Percentiles rank a stretch among this genome's conserved stretches.
Evolutionary conservation across 2,329 filamentous ascomycete species (phyloP).

Genomic region (Aspergillus sp.): DNA sequence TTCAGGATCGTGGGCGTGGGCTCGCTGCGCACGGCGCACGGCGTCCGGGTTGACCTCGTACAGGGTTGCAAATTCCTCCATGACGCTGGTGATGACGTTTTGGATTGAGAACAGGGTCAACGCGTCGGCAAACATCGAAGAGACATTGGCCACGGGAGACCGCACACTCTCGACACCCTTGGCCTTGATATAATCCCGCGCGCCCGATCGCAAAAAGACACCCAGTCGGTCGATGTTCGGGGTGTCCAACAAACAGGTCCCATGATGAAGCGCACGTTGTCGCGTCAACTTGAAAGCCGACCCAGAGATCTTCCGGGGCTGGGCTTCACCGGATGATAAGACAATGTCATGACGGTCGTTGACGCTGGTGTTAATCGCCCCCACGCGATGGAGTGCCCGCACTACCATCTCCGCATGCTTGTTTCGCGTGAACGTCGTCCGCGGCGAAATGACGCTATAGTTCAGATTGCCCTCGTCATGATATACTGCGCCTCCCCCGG

Average conservation of each 20-base stretch:
- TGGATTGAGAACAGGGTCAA: conserved; percentile 49
- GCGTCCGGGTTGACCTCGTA: conserved; percentile 53
- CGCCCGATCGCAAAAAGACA: conserved; percentile 73
- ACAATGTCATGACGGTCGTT: conserved; percentile 95
- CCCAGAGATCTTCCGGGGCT: conserved; percentile 78
- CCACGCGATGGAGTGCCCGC: conserved; percentile 63
- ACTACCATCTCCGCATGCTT: conserved; percentile 92
- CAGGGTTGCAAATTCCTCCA: conserved; percentile 65
- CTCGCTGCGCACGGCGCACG: conserved; percentile 31
- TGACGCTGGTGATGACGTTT: conserved; percentile 53
- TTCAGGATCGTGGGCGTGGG: conserved; percentile 34
- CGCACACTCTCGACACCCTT: conserved; percentile 90
- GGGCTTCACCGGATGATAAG: conserved; percentile 52
- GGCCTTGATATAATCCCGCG: conserved; percentile 71
- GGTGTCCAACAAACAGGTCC: conserved; percentile 79
- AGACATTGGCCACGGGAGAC: conserved; percentile 78
- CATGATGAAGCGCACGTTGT: conserved; percentile 81
- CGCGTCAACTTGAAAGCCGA: conserved; percentile 93
- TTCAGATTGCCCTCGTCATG: conserved; percentile 94
- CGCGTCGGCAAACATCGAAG: conserved; percentile 51
- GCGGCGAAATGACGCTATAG: conserved; percentile 86
- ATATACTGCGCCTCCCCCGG: conserved; percentile 89
- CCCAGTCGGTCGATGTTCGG: conserved; percentile 71
- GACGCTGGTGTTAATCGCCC: conserved; percentile 62
- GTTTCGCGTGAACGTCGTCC: conserved; percentile 73